Evolutionary conservation across 1,139 yeast species (phyloP), one percentile per base, ranked within the genome.

Genomic region (Debaryomycetaceae sp.): DNA sequence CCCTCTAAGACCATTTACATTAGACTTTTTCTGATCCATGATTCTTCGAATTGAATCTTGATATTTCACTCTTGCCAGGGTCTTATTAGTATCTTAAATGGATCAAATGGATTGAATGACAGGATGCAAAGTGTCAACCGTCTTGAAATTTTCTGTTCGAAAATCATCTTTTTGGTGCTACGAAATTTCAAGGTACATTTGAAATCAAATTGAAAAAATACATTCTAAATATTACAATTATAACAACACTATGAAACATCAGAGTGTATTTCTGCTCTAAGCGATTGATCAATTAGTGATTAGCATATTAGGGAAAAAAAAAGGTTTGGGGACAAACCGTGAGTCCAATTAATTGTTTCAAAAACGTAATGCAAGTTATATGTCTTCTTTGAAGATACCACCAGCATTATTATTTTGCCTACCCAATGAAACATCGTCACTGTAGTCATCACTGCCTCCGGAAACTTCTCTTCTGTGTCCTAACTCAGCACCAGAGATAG

Each of bases 331-430:
- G 2, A 17, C 20, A 17, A 17, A 17, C 20, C 2, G 20, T 17
- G 20, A 17, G 20, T 17, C 4, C 20, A 17, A 17, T 17, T 2
- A 17, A 34, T 13, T 34, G 37, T 34, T 4, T 34, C 13, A 13
- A 34, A 24, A 24, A 37, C 24, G 7, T 13, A 34, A 13, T 30
- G 34, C 14, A 24, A 11, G 14, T 41, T 57, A 72, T 49, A 73
- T 69, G 52, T 72, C 78, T 55, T 73, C 78, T 52, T 70, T 73
- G 54, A 73, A 73, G 37, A 72, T 55, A 2, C 78, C 77, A 33
- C 74, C 73, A 7, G 20, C 20, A 47, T 63, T 54, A 42, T 61
- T 60, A 41, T 59, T 48, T 42, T 51, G 51, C 46, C 57, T 52
- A 39, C 58, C 60, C 34, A 69, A 58, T 5, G 71, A 63, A 38